Percentiles rank a stretch among this genome's conserved stretches.
These are phyloP conservation scores for Magnolia changhungtana DNA, from an alignment of 164 flowering plant species.

Conservation along the genomic window DNA sequence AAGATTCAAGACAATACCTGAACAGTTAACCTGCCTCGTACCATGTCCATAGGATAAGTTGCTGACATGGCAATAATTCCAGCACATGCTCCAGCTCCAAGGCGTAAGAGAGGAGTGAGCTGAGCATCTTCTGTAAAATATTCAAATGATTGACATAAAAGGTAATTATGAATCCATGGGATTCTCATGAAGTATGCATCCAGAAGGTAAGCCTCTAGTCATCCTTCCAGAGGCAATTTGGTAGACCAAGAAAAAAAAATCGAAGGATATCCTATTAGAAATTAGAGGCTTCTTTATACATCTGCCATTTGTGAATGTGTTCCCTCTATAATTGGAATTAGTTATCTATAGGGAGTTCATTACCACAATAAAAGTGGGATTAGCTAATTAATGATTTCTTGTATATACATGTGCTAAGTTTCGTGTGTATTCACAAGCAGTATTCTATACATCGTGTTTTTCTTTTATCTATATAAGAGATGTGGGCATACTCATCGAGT, in stretches of 20 bases:
- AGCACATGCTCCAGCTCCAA: constrained; percentile 99
- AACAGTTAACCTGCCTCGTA: constrained; percentile 90
- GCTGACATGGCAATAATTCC: constrained; percentile 99
- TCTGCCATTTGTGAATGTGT: background rate
- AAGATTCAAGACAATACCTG: constrained; percentile 53
- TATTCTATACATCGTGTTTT: too few species aligned
- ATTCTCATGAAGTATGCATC: background rate
- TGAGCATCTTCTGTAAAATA: constrained; percentile 70
- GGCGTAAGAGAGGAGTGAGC: constrained; percentile 85
- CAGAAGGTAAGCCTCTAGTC: too few species aligned
- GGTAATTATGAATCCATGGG: background rate
- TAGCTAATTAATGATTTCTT: background rate
- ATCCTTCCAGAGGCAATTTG: too few species aligned
- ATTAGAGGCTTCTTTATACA: background rate
- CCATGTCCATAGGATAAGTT: constrained; percentile 98
- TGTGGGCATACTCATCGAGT: background rate
- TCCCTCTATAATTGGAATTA: background rate
- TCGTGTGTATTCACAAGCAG: background rate
- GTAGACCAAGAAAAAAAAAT: background rate
- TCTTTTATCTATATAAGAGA: background rate
- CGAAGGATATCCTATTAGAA: background rate
- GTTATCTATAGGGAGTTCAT: too few species aligned
- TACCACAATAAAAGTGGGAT: too few species aligned
- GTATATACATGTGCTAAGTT: background rate
- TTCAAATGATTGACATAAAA: background rate